These are phyloP conservation scores for Actinomortierella ambigua DNA, from an alignment of 371 early-diverging fungal genomes.

Conservation along the genomic window DNA sequence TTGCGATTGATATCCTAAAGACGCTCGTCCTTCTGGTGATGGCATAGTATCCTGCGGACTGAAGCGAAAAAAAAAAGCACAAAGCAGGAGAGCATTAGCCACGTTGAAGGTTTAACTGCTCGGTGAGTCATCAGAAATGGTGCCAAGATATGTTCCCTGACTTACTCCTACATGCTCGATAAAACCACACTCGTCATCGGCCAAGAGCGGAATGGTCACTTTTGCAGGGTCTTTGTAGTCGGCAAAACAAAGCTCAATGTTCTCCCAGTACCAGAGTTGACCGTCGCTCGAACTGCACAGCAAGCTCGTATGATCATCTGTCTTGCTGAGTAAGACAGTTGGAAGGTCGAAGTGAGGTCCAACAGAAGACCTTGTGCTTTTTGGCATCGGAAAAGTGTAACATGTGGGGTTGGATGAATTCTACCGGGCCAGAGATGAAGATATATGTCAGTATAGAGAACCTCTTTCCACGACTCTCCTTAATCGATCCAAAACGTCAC, in stretches of 20 bases:
- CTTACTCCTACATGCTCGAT: slow-evolving; percentile 43
- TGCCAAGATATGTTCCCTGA: not conserved
- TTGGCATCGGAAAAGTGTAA: slow-evolving; percentile 40
- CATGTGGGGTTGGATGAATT: slow-evolving; percentile 9
- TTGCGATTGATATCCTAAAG: too few relatives aligned
- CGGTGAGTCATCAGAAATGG: too few relatives aligned
- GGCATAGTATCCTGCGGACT: too few relatives aligned
- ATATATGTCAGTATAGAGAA: too few relatives aligned
- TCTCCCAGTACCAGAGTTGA: slow-evolving; percentile 41
- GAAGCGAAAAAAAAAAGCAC: too few relatives aligned
- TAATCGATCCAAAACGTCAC: not conserved
- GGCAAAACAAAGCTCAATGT: slow-evolving; percentile 35
- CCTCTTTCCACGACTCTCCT: too few relatives aligned
- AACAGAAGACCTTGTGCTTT: slow-evolving; percentile 14
- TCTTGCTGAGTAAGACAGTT: slow-evolving; percentile 30
- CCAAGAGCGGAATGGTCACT: slow-evolving; percentile 16
- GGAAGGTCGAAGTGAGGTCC: slow-evolving; percentile 23
- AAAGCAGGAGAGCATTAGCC: too few relatives aligned
- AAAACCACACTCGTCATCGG: slow-evolving; percentile 20
- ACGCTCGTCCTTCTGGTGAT: too few relatives aligned
- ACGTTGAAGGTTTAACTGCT: too few relatives aligned
- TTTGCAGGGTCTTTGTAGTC: slow-evolving; percentile 28
- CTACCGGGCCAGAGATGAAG: too few relatives aligned
- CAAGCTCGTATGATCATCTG: slow-evolving; percentile 28
- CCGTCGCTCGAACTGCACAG: slow-evolving; percentile 40